These are phyloP conservation scores for Chalciporus piperatus DNA, from an alignment of 768 basidiomycete species.

Conservation along the genomic window DNA sequence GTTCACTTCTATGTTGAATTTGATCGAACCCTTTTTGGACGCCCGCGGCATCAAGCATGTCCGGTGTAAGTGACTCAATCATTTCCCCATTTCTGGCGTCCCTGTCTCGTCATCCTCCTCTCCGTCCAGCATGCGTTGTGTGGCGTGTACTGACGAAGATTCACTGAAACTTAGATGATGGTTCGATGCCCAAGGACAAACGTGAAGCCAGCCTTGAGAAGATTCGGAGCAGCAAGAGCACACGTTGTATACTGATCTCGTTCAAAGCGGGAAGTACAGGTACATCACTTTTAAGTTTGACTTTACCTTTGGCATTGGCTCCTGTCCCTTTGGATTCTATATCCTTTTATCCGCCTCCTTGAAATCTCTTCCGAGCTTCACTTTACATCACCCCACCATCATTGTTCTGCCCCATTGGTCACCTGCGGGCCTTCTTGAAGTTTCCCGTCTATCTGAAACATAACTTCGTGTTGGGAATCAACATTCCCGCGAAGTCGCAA, in stretches of 20 bases:
- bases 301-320: not conserved
- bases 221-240: conserved; percentile 59
- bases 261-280: conserved; percentile 97
- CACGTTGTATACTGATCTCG: conserved; percentile 85
- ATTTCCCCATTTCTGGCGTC: not conserved
- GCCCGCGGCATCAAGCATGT: conserved; percentile 68
- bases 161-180: conserved; percentile 63
- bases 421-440: not conserved
- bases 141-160: conserved; percentile 4
- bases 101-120: not conserved
- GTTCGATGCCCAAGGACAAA: conserved; percentile 74
- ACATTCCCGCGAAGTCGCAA: not conserved
- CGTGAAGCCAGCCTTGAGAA: conserved; percentile 72
- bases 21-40: conserved; percentile 82
- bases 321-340: not conserved
- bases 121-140: not conserved
- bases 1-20: conserved; percentile 82
- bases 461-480: not conserved
- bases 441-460: not conserved
- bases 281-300: conserved; percentile 29
- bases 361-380: not conserved
- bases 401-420: too few relatives aligned
- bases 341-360: not conserved
- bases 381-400: not conserved
- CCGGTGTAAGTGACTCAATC: conserved; percentile 64